Evolutionary conservation across 2,329 filamentous ascomycete species (phyloP).

Genomic region (Cytospora leucostoma): DNA sequence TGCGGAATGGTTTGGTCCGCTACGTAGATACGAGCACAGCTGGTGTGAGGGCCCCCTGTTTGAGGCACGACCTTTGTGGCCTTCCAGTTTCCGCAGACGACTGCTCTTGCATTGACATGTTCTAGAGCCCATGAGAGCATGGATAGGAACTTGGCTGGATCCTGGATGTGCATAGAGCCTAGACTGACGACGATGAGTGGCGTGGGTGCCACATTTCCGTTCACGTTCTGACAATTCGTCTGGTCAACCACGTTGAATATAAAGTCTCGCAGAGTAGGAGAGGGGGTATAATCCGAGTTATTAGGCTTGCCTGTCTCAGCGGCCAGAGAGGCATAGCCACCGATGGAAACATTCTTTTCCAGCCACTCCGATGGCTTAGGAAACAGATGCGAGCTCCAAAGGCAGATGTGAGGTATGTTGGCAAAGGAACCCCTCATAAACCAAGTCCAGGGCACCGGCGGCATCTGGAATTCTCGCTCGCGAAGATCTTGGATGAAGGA

Average conservation of each 20-base stretch:
- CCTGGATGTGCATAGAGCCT: background rate
- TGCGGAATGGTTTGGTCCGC: background rate
- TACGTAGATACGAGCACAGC: background rate
- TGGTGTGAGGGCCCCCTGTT: background rate
- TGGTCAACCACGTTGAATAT: background rate
- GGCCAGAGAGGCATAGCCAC: background rate
- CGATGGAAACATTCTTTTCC: background rate
- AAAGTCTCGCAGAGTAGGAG: background rate
- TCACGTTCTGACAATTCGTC: background rate
- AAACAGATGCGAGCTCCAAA: conserved; percentile 4
- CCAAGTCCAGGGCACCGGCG: background rate
- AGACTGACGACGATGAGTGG: background rate
- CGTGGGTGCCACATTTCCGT: background rate
- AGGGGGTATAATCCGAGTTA: background rate
- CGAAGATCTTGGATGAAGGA: background rate
- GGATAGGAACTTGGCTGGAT: background rate
- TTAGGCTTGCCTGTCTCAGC: background rate
- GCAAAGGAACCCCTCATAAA: background rate
- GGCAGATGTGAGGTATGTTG: conserved; percentile 2
- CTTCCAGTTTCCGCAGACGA: conserved; percentile 3
- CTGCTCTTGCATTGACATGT: background rate
- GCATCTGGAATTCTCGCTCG: background rate
- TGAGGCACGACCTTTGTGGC: background rate
- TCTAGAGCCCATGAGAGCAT: conserved; percentile 1
- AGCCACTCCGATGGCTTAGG: background rate